phyloP scores from a whole-genome alignment of 768 basidiomycete genomes.

The Tephrocybe sp. region DNA sequence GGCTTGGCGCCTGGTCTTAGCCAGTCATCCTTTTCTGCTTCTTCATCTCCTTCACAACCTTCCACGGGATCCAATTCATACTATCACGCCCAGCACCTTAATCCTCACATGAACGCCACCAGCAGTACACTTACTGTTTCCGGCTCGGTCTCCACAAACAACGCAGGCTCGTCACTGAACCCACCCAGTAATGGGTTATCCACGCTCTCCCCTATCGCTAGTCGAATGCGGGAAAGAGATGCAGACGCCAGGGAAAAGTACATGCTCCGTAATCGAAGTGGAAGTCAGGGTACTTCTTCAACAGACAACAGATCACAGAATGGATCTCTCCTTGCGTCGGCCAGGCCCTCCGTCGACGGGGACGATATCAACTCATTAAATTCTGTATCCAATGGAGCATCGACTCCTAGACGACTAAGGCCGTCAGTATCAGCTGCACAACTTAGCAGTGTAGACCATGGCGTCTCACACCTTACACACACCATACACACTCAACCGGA shows the following conservation, averaged over 20 bases:
- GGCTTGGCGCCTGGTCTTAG: slow-evolving; percentile 39
- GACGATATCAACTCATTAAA: slow-evolving; percentile 53
- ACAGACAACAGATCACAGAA: slow-evolving; percentile 69
- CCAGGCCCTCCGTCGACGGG: slow-evolving; percentile 49
- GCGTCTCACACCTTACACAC: slow-evolving; percentile 28
- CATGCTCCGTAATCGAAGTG: slow-evolving; percentile 77
- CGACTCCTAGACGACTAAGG: slow-evolving; percentile 60
- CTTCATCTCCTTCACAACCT: slow-evolving; percentile 63
- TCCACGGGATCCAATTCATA: slow-evolving; percentile 43
- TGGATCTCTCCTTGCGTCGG: slow-evolving; percentile 46
- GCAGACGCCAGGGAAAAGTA: slow-evolving; percentile 89
- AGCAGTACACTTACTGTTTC: slow-evolving; percentile 30
- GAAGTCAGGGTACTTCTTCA: slow-evolving; percentile 70
- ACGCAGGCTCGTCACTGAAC: slow-evolving; percentile 31
- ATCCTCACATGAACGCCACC: slow-evolving; percentile 28
- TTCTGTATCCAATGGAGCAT: slow-evolving; percentile 43
- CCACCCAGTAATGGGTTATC: slow-evolving; percentile 35
- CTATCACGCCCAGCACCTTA: slow-evolving; percentile 31
- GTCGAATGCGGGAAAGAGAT: slow-evolving; percentile 78
- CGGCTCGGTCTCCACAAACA: slow-evolving; percentile 30
- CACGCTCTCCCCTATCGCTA: slow-evolving; percentile 74
- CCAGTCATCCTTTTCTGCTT: slow-evolving; percentile 54
- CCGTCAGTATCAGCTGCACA: slow-evolving; percentile 81
- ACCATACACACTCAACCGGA: slow-evolving; percentile 36
- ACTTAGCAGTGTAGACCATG: slow-evolving; percentile 48